Percentiles rank a stretch among this genome's conserved stretches.
Evolutionary conservation across 176 grass and related monocot genomes (phyloP).

Genomic region (Eleusine indica): DNA sequence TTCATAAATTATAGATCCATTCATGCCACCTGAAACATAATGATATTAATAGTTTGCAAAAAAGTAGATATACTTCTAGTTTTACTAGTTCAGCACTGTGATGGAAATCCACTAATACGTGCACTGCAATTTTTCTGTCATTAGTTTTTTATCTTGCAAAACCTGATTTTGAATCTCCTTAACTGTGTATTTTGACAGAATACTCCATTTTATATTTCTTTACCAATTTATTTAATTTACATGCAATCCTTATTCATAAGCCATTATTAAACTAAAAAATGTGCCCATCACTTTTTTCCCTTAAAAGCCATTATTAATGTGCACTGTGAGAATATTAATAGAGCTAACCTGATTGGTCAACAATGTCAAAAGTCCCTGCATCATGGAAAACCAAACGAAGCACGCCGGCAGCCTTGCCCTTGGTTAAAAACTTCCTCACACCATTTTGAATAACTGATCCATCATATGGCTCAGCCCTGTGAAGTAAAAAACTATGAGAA

Average conservation of each 20-base stretch:
- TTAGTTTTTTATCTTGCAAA: constrained; percentile 21
- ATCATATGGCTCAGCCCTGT: constrained; percentile 58
- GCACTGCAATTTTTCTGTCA: background rate
- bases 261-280: constrained; percentile 5
- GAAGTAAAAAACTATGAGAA: constrained; percentile 32
- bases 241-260: constrained; percentile 12
- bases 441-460: constrained; percentile 61
- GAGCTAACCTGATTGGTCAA: constrained; percentile 71
- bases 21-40: constrained; percentile 87
- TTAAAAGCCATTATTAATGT: background rate
- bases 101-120: background rate
- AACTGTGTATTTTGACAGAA: background rate
- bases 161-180: constrained; percentile 8
- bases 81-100: background rate
- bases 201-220: constrained; percentile 4
- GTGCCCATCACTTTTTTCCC: too few species aligned
- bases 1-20: constrained; percentile 95
- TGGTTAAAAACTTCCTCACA: constrained; percentile 78
- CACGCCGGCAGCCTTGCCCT: constrained; percentile 80
- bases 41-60: constrained; percentile 13
- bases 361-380: constrained; percentile 79
- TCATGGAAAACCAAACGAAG: constrained; percentile 96
- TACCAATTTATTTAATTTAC: background rate
- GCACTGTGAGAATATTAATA: background rate
- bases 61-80: background rate